Evolutionary conservation across 345 rosid species (phyloP), one percentile per base, ranked within the genome.

Genomic region (Mangifera indica): DNA sequence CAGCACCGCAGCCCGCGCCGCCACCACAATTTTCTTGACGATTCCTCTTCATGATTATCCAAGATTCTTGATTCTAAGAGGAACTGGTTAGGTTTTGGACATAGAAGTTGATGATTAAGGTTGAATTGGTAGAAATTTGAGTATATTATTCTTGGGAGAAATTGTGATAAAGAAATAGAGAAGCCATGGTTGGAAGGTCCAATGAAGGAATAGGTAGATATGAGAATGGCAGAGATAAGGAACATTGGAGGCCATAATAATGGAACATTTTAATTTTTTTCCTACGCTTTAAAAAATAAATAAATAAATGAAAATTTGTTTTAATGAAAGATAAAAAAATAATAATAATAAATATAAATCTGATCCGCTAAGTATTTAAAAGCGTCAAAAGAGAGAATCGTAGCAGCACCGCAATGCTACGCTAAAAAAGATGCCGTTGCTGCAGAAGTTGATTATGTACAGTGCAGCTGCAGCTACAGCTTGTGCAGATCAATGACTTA

Each of bases 31-130:
- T 88, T 72, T 70, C 77, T 55, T 57, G 74, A 46, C 69, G 83
- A 46, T 85, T 86, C 74, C 93, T 82, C 85, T 90, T 92, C 96
- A 80, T 92, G 55, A 49, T 66, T 22, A 15, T 52, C 37, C 18
- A 25, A 14, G 69, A 14, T 65, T 21, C 26, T n/a, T 55, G 72
- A 40, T 68, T 68, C 72, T 11, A 59, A n/a, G n/a, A n/a, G n/a
- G n/a, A n/a, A n/a, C n/a, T n/a, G n/a, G n/a, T 37, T 54, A 71
- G 69, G 59, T 21, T 29, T 45, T 18, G 53, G 34, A 69, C 63
- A 73, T 72, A 58, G 42, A 13, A 48, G 24, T 4, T 48, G 45
- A 15, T 68, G 71, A 64, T 49, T 54, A 69, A 68, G 13, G 34
- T 73, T 45, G 25, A 32, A 49, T 68, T 67, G 42, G 46, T 72